Base-by-base conservation (phyloP, 768 basidiomycete species). In the Suillus hirtellus region DNA sequence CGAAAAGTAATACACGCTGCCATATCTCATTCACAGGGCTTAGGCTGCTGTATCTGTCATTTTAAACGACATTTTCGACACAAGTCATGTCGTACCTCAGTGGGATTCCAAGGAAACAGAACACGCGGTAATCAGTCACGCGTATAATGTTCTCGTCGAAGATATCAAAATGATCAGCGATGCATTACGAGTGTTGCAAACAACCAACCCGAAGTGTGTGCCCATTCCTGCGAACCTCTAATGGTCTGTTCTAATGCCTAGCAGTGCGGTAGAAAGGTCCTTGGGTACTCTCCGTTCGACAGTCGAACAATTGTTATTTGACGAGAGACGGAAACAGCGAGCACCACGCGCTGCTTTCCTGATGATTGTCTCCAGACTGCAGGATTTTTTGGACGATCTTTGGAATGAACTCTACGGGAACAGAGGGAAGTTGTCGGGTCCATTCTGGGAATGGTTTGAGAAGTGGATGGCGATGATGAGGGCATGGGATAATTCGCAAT, bases 391-490 rank as follows among this genome's bases (percentile, higher is more conserved):
- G 56, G 40, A 58, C 40, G 56, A 58, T 31, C 56, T 58, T 43
- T 58, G 40, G 56, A 31, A 27, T 24, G 56, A 58, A 31, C 15
- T 58, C 1, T 42, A 42, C 6, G 17, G 40, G 6, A 58, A 21
- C 24, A 42, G 40, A 58, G 56, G 27, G 27, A 58, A 58, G 17
- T 27, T 58, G 17, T 58, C 56, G 7, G 14, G 24, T 42, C 40
- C 56, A 6, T 58, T 58, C 27, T 58, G 56, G 56, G 56, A 58
- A 31, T 58, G 56, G 56, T 58, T 58, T 24, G 56, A 58, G 40
- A 58, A 58, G 17, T 58, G 56, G 56, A 58, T 42, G 56, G 17
- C 56, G 17, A 58, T 58, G 56, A 58, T 58, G 56, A 58, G 56
- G 21, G 56, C 40, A 42, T 42, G 40, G 56, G 56, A 58, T n/a